Evolutionary conservation across 2,329 filamentous ascomycete species (phyloP), one percentile per base, ranked within the genome.

Genomic region (Aspergillus nomiae): DNA sequence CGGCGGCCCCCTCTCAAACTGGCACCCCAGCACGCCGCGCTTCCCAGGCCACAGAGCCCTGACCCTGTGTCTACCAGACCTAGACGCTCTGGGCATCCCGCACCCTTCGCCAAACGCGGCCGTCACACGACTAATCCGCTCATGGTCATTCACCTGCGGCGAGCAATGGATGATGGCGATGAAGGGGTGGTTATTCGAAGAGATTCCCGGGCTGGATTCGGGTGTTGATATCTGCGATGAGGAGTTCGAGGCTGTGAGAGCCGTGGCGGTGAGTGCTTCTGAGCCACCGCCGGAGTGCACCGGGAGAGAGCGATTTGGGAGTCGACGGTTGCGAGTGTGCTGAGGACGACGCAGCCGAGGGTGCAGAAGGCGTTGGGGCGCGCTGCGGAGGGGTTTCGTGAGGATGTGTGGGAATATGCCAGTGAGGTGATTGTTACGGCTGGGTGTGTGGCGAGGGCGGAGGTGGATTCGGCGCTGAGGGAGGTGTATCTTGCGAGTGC

Each of bases 161-260:
- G 63, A 65, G 41, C 63, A 65, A 43, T 65, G 63, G 63, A 65
- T 65, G 63, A 65, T 65, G 63, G 63, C 61, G 2, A 26, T 63
- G 21, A 65, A 65, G 19, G 61, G 61, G 24, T 65, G 63, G 63
- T 50, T 65, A 16, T 65, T 65, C n/a, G 63, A 65, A n/a, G 46
- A 19, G 3, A 28, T 50, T 2, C 46, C 16, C 2, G 24, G 12
- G 1, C 10, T 50, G 7, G 46, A 30, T 0, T 30, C 46, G 0
- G 3, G 0, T 9, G 32, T 14, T 1, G 51, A 51, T 21, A 30
- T 60, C 24, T 36, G 56, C 0, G 34, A 60, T 0, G 26, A 30
- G 11, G 54, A 38, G 10, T 36, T 56, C 16, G 30, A 46, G 4
- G 43, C 8, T 2, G 50, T 65, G 1, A 41, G 9, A 3, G 26